Base-by-base conservation (phyloP, 1,139 yeast genomes). In the Ashbya aceris region DNA sequence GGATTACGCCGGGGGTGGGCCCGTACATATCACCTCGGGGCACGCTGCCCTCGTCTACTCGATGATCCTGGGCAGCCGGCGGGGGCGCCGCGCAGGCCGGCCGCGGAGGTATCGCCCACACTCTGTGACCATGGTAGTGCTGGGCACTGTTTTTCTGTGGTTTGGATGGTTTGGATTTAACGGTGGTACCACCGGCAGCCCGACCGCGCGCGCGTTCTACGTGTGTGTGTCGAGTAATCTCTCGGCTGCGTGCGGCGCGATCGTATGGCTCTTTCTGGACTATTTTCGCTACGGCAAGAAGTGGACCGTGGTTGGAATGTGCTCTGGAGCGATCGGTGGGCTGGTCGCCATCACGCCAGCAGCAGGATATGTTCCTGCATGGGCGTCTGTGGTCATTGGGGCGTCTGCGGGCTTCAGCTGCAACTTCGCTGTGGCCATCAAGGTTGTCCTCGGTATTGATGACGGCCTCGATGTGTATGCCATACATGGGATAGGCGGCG, bases 161-260 rank as follows among this genome's bases (percentile, higher is more conserved):
- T 86, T 89, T 57, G 97, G 97, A 36, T 89, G 98, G 97, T 86
- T 84, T 58, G 96, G 96, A 41, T 89, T 89, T 76, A 89, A 91
- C 71, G 96, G 96, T 65, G 96, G 97, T 55, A 85, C 96, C 39
- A 84, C 96, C 43, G 96, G 95, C 64, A 83, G 84, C 62, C 83
- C 95, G 33, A 66, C 89, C 47, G 79, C 89, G 62, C 82, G 96
- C 68, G 87, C 95, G 44, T 85, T 86, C 83, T 86, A 87, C 69
- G 95, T 96, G 27, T 77, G 84, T 62, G 84, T 83, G 58, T 86
- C 85, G 73, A 86, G 97, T 58, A 86, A 89, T 66, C 61, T 89
- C 53, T 95, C 96, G 45, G 97, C 97, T 48, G 80, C 95, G 11
- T 66, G 76, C 56, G 97, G 95, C 66, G 96, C 94, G 44, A 71